These are phyloP conservation scores for Scheffersomyces quercinus DNA, from an alignment of 1,139 yeast genomes.

Conservation along the genomic window DNA sequence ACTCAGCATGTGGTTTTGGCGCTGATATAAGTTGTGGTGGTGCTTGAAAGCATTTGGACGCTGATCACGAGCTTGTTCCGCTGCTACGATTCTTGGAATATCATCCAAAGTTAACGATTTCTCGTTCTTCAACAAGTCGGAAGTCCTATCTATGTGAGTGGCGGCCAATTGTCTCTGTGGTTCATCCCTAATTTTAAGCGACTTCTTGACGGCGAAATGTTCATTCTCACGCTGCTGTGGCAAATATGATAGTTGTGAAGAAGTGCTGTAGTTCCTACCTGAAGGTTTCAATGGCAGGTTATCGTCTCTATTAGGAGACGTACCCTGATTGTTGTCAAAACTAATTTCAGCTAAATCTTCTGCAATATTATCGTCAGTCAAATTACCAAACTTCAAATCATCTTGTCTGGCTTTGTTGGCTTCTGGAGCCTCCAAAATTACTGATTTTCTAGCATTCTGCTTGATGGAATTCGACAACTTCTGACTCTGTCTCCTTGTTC, in stretches of 20 bases:
- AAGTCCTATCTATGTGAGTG: conserved; percentile 51
- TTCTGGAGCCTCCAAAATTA: conserved; percentile 54
- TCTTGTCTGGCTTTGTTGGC: conserved; percentile 46
- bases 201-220: conserved; percentile 36
- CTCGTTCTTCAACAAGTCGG: conserved; percentile 74
- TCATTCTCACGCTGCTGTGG: conserved; percentile 31
- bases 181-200: conserved; percentile 47
- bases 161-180: conserved; percentile 35
- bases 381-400: conserved; percentile 12
- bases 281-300: background rate
- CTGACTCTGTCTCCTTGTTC: conserved; percentile 74
- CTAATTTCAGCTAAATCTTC: conserved; percentile 13
- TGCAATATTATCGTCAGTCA: conserved; percentile 15
- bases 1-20: conserved; percentile 37
- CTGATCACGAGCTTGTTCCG: conserved; percentile 93
- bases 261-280: conserved; percentile 17
- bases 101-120: conserved; percentile 91
- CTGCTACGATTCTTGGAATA: conserved; percentile 94
- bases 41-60: conserved; percentile 84
- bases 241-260: conserved; percentile 21
- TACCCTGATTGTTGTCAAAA: conserved; percentile 1
- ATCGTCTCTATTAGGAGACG: conserved; percentile 1
- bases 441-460: conserved; percentile 48
- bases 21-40: conserved; percentile 51
- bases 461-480: conserved; percentile 56